Evolutionary conservation across 768 basidiomycete species (phyloP).

Genomic region (Guyanaporus albipodus): DNA sequence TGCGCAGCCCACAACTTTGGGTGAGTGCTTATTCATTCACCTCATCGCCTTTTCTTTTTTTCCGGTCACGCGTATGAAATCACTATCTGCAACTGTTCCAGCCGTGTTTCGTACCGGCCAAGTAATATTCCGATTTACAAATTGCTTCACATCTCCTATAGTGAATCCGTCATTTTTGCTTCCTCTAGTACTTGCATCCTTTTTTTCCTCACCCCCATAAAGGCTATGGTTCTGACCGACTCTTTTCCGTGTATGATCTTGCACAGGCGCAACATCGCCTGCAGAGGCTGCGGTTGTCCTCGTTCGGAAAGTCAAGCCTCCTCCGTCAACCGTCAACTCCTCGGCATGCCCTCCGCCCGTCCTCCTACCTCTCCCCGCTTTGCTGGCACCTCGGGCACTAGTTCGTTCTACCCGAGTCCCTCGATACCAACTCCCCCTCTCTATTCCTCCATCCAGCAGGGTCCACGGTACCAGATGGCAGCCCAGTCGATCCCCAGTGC

Average conservation of each 20-base stretch:
- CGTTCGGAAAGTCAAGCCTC: slow-evolving; percentile 38
- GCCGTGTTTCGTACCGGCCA: slow-evolving; percentile 18
- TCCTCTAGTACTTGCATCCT: neutral
- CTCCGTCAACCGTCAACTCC: slow-evolving; percentile 29
- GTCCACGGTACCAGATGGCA: slow-evolving; percentile 26
- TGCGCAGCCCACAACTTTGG: slow-evolving; percentile 86
- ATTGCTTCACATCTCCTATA: slow-evolving; percentile 28
- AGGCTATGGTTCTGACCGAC: slow-evolving; percentile 41
- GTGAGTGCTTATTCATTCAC: slow-evolving; percentile 42
- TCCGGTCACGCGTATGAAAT: slow-evolving; percentile 3
- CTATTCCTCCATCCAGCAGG: slow-evolving; percentile 23
- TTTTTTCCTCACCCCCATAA: slow-evolving; percentile 11
- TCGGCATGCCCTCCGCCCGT: slow-evolving; percentile 21
- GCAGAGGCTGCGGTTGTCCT: slow-evolving; percentile 74
- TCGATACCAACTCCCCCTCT: slow-evolving; percentile 30
- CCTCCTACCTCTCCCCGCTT: slow-evolving; percentile 27
- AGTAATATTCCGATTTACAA: slow-evolving; percentile 23
- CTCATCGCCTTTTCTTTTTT: slow-evolving; percentile 7
- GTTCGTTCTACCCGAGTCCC: slow-evolving; percentile 14
- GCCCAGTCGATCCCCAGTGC: slow-evolving; percentile 16
- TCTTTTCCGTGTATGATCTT: slow-evolving; percentile 47
- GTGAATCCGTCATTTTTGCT: slow-evolving; percentile 9
- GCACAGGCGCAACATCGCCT: slow-evolving; percentile 68
- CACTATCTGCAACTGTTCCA: neutral
- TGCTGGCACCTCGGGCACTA: slow-evolving; percentile 14